Evolutionary conservation across 225 moss, liverwort and hornwort species (phyloP).

Genomic region (Polytrichum commune): DNA sequence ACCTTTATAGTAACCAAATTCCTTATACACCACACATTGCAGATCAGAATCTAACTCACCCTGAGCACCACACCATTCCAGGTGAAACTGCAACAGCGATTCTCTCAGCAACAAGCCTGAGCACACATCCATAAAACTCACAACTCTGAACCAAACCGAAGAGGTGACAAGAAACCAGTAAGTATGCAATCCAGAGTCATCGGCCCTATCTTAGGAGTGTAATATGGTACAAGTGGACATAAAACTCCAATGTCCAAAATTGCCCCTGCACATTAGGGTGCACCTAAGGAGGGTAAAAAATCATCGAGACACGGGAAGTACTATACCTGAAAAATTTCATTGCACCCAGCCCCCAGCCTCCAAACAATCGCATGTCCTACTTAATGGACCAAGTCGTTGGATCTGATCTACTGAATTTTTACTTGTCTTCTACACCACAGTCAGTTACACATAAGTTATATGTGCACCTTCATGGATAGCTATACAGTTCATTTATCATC

Average conservation of each 20-base stretch:
- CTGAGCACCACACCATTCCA: too few species aligned
- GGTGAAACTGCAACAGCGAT: too few species aligned
- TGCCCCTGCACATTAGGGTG: constrained; percentile 18
- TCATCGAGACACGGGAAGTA: constrained; percentile 34
- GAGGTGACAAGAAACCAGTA: too few species aligned
- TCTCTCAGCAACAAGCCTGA: too few species aligned
- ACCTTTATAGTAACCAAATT: too few species aligned
- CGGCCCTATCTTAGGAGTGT: constrained; percentile 21
- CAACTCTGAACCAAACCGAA: too few species aligned
- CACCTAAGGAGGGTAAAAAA: constrained; percentile 25
- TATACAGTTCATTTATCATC: constrained; percentile 14
- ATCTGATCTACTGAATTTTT: too few species aligned
- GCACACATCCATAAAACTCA: too few species aligned
- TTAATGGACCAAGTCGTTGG: neutral
- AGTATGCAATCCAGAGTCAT: constrained; percentile 12
- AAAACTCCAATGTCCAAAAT: constrained; percentile 8
- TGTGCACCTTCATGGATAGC: constrained; percentile 7
- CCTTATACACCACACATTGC: too few species aligned
- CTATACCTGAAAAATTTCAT: constrained; percentile 11
- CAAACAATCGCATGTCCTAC: constrained; percentile 25
- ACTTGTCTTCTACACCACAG: constrained; percentile 6
- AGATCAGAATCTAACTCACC: too few species aligned
- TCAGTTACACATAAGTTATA: constrained; percentile 8
- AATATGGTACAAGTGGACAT: constrained; percentile 20
- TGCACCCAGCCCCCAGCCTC: constrained; percentile 41